A percentile compares a stretch with the other conserved stretches of the same genome.
phyloP scores from a whole-genome alignment of 139 green algal genomes.

The Auxenochlorella pyrenoidosa region DNA sequence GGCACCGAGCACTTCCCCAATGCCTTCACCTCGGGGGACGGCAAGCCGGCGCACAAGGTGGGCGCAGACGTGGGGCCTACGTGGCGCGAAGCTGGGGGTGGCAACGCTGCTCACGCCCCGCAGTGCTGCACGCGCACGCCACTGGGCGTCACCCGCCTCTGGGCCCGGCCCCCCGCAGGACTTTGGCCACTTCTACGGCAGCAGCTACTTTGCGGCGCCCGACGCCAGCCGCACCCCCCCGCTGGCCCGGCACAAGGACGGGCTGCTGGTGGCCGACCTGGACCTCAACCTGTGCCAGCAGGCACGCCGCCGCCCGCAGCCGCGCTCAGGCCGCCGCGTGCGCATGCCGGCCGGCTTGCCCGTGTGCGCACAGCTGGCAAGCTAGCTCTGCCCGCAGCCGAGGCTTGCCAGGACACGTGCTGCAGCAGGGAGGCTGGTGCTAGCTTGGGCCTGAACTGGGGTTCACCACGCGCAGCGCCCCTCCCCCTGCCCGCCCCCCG shows the following conservation, averaged over 20 bases:
- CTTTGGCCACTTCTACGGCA: slow-evolving; percentile 96
- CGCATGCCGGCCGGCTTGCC: neutral
- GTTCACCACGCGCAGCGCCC: neutral
- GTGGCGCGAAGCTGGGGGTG: no score
- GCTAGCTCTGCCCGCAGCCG: neutral
- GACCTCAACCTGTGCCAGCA: slow-evolving; percentile 96
- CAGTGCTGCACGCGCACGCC: neutral
- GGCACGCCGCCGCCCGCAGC: slow-evolving; percentile 45
- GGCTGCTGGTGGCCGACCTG: slow-evolving; percentile 88
- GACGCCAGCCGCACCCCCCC: slow-evolving; percentile 86
- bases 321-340: no score
- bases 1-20: slow-evolving; percentile 94
- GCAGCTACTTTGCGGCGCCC: slow-evolving; percentile 92
- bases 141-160: neutral
- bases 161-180: slow-evolving; percentile 42
- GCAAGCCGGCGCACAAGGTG: slow-evolving; percentile 90
- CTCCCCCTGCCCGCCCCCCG: neutral
- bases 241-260: slow-evolving; percentile 81
- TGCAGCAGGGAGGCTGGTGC: no score
- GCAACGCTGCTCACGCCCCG: no score
- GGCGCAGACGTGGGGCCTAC: no score
- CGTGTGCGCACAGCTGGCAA: neutral
- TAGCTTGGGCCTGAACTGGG: neutral
- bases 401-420: no score
- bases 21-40: slow-evolving; percentile 94